Base-by-base conservation (phyloP, 2,329 filamentous ascomycete species). In the Microcyclospora tardicrescens region DNA sequence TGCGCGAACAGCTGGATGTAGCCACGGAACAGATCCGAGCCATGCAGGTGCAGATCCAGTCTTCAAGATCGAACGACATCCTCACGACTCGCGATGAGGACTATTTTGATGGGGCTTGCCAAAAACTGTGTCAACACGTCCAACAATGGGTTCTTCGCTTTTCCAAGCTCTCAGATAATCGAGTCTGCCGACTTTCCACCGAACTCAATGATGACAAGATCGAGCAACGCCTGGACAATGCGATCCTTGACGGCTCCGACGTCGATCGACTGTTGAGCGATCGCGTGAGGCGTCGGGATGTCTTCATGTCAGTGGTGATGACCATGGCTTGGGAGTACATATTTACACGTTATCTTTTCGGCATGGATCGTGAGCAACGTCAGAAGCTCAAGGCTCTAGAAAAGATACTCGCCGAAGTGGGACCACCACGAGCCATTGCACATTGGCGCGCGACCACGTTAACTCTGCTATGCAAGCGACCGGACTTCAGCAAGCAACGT, bases 241-340 rank as follows among this genome's bases (percentile, higher is more conserved):
- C 85, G 44, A 79, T 98, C 38, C 73, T 98, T 16, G 93, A 98
- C 62, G 91, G 89, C 45, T 85, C 85, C 34, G 87, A 96, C 57
- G 86, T 94, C 46, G 86, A 96, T 61, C 68, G 71, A 41, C 91
- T 93, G 55, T 78, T 98, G 35, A 74, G 75, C 48, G 89, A 98
- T 59, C 83, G 93, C 30, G 81, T 95, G 39, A 79, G 75, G 54
- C 80, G 91, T 44, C 79, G 89, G 43, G 89, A 96, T 59, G 79
- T 96, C 42, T 95, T 98, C 71, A 95, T 96, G 85, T 91, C 86
- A 29, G 86, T 98, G 61, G 84, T 89, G 40, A 96, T 96, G 87
- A 91, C 83, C 44, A 95, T 98, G 86, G 79, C 98, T 37, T 98
- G 87, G 87, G 91, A 98, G 62, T 95, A 93, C 56, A 80, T 98